Evolutionary conservation across 768 basidiomycete species (phyloP).

Genomic region (Lanmaoa pseudosensibilis): DNA sequence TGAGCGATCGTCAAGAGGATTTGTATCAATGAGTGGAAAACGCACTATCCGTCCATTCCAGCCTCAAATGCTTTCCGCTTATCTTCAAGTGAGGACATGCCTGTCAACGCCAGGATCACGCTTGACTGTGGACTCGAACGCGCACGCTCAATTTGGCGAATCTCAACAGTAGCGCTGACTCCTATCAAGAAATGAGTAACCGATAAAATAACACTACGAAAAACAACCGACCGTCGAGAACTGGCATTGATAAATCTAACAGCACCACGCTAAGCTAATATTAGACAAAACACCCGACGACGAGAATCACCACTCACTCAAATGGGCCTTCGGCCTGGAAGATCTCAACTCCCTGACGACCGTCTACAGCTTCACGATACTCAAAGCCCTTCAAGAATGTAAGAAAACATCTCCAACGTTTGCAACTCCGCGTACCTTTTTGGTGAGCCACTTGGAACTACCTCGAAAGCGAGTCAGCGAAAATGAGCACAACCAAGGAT

Average conservation of each 20-base stretch:
- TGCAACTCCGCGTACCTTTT: slow-evolving; percentile 39
- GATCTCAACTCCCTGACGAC: slow-evolving; percentile 76
- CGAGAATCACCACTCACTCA: slow-evolving; percentile 57
- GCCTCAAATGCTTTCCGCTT: slow-evolving; percentile 88
- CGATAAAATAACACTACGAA: background rate
- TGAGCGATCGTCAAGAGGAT: background rate
- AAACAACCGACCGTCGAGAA: slow-evolving; percentile 70
- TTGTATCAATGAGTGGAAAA: slow-evolving; percentile 20
- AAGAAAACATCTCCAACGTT: background rate
- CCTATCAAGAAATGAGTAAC: slow-evolving; percentile 42
- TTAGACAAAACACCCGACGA: background rate
- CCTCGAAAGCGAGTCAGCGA: slow-evolving; percentile 10
- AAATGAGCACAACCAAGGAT: slow-evolving; percentile 1
- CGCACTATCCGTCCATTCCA: slow-evolving; percentile 94
- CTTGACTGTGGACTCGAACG: slow-evolving; percentile 35
- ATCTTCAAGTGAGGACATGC: slow-evolving; percentile 91
- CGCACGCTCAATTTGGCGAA: slow-evolving; percentile 68
- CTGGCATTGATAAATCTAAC: slow-evolving; percentile 89
- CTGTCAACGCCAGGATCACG: slow-evolving; percentile 85
- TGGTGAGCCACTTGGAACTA: slow-evolving; percentile 65
- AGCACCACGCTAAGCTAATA: slow-evolving; percentile 66
- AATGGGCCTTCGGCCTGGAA: slow-evolving; percentile 77
- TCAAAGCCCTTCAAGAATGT: slow-evolving; percentile 57
- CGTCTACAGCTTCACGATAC: slow-evolving; percentile 78
- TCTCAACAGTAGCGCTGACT: slow-evolving; percentile 79